These are phyloP conservation scores for Xylaria palmicola DNA, from an alignment of 495 filamentous ascomycete species.

Conservation along the genomic window DNA sequence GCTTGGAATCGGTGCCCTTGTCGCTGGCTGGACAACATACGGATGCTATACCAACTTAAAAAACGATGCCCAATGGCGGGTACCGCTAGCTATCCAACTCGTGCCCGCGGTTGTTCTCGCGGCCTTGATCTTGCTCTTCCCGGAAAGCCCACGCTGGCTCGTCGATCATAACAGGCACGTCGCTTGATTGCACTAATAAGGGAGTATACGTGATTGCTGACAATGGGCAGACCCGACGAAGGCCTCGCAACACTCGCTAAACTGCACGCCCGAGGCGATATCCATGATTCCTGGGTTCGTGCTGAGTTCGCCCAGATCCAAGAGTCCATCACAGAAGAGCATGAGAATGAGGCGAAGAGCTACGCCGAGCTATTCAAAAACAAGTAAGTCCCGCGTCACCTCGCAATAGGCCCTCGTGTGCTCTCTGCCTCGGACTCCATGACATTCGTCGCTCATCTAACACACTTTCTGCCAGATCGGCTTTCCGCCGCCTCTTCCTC, in stretches of 20 bases:
- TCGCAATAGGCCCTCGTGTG: background rate
- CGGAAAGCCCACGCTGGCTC: conserved; percentile 60
- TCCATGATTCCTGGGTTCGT: conserved; percentile 59
- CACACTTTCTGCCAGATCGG: conserved; percentile 38
- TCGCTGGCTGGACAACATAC: conserved; percentile 46
- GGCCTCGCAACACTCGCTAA: conserved; percentile 57
- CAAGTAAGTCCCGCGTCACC: conserved; percentile 15
- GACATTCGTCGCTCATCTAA: background rate
- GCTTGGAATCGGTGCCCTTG: conserved; percentile 55
- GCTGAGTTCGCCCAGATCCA: conserved; percentile 68
- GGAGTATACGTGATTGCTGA: background rate
- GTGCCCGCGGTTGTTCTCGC: conserved; percentile 57
- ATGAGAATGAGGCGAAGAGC: conserved; percentile 66
- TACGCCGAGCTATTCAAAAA: conserved; percentile 65
- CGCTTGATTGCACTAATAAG: background rate
- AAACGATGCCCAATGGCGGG: conserved; percentile 51
- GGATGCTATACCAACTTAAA: conserved; percentile 34
- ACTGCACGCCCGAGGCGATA: conserved; percentile 58
- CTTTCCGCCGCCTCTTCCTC: conserved; percentile 68
- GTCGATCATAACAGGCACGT: conserved; percentile 48
- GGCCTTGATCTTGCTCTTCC: conserved; percentile 57
- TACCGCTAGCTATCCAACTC: conserved; percentile 58
- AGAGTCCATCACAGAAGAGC: conserved; percentile 55
- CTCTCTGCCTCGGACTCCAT: background rate
- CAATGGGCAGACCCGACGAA: conserved; percentile 37